phyloP scores from a whole-genome alignment of 1,284 basidiomycete species.

The Cryptococcus wingfieldii region DNA sequence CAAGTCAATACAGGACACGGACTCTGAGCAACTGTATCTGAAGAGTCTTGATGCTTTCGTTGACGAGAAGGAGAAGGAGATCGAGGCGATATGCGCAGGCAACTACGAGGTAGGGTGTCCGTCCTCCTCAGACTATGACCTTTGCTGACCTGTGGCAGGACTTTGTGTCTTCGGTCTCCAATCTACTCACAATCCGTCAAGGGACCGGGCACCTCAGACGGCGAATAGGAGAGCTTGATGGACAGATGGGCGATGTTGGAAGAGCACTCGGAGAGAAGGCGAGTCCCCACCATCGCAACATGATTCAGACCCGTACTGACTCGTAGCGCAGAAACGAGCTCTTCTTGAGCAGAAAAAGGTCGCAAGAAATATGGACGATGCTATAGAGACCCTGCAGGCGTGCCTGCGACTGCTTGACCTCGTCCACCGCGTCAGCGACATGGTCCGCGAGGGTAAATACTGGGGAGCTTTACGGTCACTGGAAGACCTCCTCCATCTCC shows the following conservation, averaged over 20 bases:
- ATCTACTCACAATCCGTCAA: constrained; percentile 86
- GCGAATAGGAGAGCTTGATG: constrained; percentile 57
- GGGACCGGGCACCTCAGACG: constrained; percentile 55
- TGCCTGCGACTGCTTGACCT: constrained; percentile 90
- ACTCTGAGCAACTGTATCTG: constrained; percentile 87
- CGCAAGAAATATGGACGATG: constrained; percentile 88
- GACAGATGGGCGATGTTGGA: constrained; percentile 63
- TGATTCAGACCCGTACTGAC: neutral
- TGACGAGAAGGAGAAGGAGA: constrained; percentile 89
- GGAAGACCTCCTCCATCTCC: constrained; percentile 88
- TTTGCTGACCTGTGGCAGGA: constrained; percentile 52
- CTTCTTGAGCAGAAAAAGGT: constrained; percentile 87
- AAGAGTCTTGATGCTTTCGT: constrained; percentile 81
- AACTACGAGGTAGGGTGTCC: constrained; percentile 69
- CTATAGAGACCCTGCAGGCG: constrained; percentile 88
- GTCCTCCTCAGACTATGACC: neutral
- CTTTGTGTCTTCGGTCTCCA: constrained; percentile 93
- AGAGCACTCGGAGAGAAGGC: constrained; percentile 76
- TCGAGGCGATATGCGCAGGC: constrained; percentile 88
- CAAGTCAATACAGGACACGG: constrained; percentile 83
- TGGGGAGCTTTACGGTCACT: constrained; percentile 95
- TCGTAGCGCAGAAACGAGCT: constrained; percentile 61
- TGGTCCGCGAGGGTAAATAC: constrained; percentile 89
- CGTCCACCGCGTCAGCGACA: constrained; percentile 85
- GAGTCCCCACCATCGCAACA: constrained; percentile 2